Conservation (phyloP, 2,329 filamentous ascomycete genomes). For the Fusarium sp. region DNA sequence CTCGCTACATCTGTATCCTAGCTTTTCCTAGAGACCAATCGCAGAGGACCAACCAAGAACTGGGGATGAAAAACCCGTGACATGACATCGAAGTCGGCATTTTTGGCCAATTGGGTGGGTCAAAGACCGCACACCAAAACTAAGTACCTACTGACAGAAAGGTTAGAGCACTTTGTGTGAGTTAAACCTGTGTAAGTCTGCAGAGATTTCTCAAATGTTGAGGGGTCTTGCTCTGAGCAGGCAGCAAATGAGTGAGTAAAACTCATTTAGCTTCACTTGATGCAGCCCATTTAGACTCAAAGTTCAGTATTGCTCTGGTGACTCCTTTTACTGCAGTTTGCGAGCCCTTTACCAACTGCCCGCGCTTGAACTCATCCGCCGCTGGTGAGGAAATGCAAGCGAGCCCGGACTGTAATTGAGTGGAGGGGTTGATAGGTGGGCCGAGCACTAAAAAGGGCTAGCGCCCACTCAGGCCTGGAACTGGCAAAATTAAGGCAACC, state of each 20-base stretch:
- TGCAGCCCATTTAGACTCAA: neutral
- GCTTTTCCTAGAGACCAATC: constrained; percentile 37
- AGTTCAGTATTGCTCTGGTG: neutral
- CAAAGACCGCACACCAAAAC: constrained; percentile 29
- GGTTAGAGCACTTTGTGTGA: neutral
- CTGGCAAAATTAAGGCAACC: constrained; percentile 61
- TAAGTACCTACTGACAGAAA: constrained; percentile 4
- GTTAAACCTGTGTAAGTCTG: neutral
- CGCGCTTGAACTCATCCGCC: constrained; percentile 1
- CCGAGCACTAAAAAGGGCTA: constrained; percentile 51
- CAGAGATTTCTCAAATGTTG: neutral
- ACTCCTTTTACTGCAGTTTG: neutral
- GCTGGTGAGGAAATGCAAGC: constrained; percentile 30
- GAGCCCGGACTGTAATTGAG: constrained; percentile 38
- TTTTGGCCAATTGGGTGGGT: constrained; percentile 23
- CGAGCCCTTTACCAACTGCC: neutral
- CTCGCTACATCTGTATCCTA: constrained; percentile 19
- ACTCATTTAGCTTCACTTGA: neutral
- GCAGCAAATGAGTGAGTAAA: neutral
- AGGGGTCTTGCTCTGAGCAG: neutral
- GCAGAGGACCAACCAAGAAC: constrained; percentile 16
- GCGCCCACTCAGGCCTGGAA: constrained; percentile 57
- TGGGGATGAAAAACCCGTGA: constrained; percentile 42
- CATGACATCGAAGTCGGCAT: constrained; percentile 30
- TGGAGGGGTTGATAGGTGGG: constrained; percentile 33